Percentiles rank a stretch among this genome's conserved stretches.
phyloP scores from a whole-genome alignment of 768 basidiomycete species.

The Termitomyces sp. region DNA sequence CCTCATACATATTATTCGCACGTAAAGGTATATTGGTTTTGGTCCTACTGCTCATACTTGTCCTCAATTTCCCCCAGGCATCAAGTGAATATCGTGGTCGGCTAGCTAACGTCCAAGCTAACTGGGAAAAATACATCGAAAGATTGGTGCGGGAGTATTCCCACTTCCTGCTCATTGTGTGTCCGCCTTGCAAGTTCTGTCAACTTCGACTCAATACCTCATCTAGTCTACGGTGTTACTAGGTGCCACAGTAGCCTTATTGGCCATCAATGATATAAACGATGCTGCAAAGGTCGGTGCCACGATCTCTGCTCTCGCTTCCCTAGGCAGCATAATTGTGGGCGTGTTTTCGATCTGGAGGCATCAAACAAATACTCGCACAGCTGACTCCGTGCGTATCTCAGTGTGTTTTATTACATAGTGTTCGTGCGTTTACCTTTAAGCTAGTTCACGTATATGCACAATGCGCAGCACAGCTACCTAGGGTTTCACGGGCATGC shows the following conservation, averaged over 20 bases:
- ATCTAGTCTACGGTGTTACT: slow-evolving; percentile 49
- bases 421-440: background rate
- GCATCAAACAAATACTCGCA: slow-evolving; percentile 45
- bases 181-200: slow-evolving; percentile 14
- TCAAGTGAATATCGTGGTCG: slow-evolving; percentile 50
- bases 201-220: background rate
- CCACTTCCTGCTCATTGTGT: slow-evolving; percentile 52
- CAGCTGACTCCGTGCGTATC: slow-evolving; percentile 37
- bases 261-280: slow-evolving; percentile 40
- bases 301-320: slow-evolving; percentile 43
- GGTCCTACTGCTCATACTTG: background rate
- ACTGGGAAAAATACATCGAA: slow-evolving; percentile 47
- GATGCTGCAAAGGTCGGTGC: slow-evolving; percentile 33
- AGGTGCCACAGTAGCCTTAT: slow-evolving; percentile 48
- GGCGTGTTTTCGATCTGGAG: slow-evolving; percentile 57
- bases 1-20: slow-evolving; percentile 49
- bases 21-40: slow-evolving; percentile 28
- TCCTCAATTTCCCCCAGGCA: slow-evolving; percentile 14
- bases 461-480: slow-evolving; percentile 42
- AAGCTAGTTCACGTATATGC: slow-evolving; percentile 48
- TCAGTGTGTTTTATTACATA: background rate
- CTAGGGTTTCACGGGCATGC: slow-evolving; percentile 49
- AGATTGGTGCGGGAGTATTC: slow-evolving; percentile 53
- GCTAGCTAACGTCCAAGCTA: slow-evolving; percentile 41
- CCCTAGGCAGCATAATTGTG: slow-evolving; percentile 52